Evolutionary conservation across 139 green algal genomes (phyloP).

Genomic region (Chlorella sp.): DNA sequence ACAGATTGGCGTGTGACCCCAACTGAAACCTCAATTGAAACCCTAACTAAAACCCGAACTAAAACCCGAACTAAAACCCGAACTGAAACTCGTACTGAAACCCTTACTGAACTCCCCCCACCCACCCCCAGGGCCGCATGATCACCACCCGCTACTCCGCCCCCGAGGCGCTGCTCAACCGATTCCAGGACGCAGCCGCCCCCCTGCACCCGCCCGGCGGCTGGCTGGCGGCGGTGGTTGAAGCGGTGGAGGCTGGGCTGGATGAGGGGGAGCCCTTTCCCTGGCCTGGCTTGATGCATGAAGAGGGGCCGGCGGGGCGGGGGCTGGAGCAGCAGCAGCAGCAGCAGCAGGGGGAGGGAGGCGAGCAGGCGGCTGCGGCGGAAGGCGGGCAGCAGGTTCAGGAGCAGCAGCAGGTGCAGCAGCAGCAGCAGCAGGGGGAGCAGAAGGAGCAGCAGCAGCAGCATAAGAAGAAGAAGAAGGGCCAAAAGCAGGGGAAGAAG

Average conservation of each 20-base stretch:
- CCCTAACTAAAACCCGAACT: no score
- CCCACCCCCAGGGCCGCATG: constrained; percentile 17
- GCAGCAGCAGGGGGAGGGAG: background rate
- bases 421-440: background rate
- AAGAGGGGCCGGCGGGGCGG: background rate
- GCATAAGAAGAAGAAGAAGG: no score
- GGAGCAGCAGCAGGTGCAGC: background rate
- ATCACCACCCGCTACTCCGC: constrained; percentile 26
- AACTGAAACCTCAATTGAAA: no score
- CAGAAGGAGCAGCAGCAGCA: background rate
- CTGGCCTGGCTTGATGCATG: background rate
- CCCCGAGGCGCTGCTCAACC: background rate
- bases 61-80: no score
- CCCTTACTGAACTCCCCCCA: no score
- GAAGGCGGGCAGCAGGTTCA: background rate
- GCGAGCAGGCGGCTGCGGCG: background rate
- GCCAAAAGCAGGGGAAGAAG: background rate
- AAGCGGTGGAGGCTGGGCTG: constrained; percentile 17
- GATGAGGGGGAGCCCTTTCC: constrained; percentile 29
- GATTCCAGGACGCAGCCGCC: background rate
- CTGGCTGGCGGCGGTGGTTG: constrained; percentile 28
- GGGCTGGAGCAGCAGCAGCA: background rate
- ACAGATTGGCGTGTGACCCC: no score
- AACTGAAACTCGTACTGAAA: no score
- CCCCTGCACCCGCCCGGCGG: background rate